A percentile compares a stretch with the other conserved stretches of the same genome.
Conservation (phyloP, 768 basidiomycete species). For the Inosperma sp. region DNA sequence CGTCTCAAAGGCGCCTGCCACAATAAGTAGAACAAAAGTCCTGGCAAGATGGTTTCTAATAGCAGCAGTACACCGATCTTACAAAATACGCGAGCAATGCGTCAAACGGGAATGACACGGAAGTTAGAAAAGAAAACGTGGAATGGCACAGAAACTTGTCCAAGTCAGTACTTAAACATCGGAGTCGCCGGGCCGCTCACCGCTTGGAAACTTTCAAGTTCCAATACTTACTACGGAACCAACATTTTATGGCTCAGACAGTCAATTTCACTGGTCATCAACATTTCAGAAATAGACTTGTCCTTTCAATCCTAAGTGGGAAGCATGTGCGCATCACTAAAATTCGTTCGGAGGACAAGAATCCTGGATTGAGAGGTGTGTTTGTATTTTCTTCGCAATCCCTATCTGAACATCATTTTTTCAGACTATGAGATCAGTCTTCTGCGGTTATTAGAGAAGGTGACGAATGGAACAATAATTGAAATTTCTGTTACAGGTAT, state of each 20-base stretch:
- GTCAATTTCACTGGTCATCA: conserved; percentile 76
- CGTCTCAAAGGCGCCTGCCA: too few relatives aligned
- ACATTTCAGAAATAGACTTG: conserved; percentile 77
- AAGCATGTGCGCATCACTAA: conserved; percentile 79
- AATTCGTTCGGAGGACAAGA: conserved; percentile 88
- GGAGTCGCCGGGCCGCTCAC: too few relatives aligned
- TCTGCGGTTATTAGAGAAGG: conserved; percentile 79
- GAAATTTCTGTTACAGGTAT: conserved; percentile 95
- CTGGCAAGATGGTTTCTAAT: too few relatives aligned
- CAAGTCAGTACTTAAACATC: too few relatives aligned
- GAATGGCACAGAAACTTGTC: too few relatives aligned
- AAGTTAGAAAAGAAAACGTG: too few relatives aligned
- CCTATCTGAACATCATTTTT: not conserved
- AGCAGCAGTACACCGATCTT: too few relatives aligned
- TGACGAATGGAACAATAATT: conserved; percentile 90
- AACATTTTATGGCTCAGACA: conserved; percentile 44
- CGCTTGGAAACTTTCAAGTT: too few relatives aligned
- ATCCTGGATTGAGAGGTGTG: conserved; percentile 89
- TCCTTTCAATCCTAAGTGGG: conserved; percentile 87
- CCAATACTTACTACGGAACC: too few relatives aligned
- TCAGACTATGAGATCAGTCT: conserved; percentile 91
- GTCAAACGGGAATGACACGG: too few relatives aligned
- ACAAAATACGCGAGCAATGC: too few relatives aligned
- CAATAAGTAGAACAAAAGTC: too few relatives aligned
- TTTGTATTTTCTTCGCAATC: not conserved